A percentile compares a stretch with the other conserved stretches of the same genome.
Conservation (phyloP, 768 basidiomycete species). For the Suillus subluteus region DNA sequence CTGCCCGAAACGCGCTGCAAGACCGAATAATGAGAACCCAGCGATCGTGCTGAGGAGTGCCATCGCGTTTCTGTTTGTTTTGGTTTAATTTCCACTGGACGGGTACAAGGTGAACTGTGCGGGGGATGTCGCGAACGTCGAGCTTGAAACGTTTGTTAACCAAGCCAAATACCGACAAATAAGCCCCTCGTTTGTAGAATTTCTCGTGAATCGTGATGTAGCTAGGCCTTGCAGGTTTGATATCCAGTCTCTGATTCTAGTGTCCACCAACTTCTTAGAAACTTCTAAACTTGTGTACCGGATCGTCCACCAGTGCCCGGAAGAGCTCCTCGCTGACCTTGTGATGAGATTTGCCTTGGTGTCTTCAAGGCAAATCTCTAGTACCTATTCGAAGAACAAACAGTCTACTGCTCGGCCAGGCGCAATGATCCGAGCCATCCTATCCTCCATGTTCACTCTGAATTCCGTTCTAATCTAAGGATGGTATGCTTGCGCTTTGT, state of each 20-base stretch:
- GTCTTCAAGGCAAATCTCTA: not conserved
- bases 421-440: too few relatives aligned
- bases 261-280: too few relatives aligned
- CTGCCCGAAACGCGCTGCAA: conserved; percentile 83
- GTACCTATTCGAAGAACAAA: too few relatives aligned
- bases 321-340: not conserved
- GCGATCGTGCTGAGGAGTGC: conserved; percentile 68
- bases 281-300: not conserved
- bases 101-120: not conserved
- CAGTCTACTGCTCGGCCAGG: too few relatives aligned
- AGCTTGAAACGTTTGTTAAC: not conserved
- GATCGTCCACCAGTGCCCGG: not conserved
- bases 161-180: conserved; percentile 1
- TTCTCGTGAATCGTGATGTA: too few relatives aligned
- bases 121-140: not conserved
- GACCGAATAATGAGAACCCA: conserved; percentile 82
- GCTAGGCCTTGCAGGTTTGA: too few relatives aligned
- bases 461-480: too few relatives aligned
- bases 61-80: conserved; percentile 43
- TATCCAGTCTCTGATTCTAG: too few relatives aligned
- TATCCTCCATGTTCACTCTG: too few relatives aligned
- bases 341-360: not conserved
- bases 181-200: not conserved
- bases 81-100: not conserved
- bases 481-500: not conserved